Evolutionary conservation across 257 asterid genomes (phyloP).

Genomic region (Solanum chaucha): DNA sequence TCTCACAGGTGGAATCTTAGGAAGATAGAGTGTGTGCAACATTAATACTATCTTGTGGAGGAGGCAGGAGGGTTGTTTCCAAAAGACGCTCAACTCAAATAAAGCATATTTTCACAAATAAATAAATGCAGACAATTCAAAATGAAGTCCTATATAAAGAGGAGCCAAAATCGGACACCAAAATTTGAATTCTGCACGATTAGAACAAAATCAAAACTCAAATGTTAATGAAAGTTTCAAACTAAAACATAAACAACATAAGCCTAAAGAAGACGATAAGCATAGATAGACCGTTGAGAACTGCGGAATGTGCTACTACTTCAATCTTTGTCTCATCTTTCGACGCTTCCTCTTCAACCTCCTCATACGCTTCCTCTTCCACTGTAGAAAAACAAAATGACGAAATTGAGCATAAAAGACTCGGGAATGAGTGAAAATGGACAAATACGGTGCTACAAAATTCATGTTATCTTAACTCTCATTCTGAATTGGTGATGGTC

Average conservation of each 20-base stretch:
- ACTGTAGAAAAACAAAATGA: slow-evolving; percentile 1
- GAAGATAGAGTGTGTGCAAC: no score
- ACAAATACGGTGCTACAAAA: neutral
- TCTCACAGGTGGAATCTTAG: no score
- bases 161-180: neutral
- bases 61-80: no score
- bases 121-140: neutral
- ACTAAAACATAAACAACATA: no score
- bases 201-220: neutral
- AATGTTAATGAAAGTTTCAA: no score
- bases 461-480: neutral
- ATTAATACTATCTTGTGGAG: no score
- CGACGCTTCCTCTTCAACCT: slow-evolving; percentile 50
- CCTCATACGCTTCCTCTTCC: slow-evolving; percentile 52
- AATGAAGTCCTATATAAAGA: neutral
- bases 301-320: slow-evolving; percentile 6
- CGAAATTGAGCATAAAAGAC: neutral
- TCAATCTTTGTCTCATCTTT: slow-evolving; percentile 49
- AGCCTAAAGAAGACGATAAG: neutral
- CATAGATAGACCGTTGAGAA: neutral
- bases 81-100: no score
- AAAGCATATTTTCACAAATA: neutral
- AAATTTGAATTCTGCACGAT: neutral
- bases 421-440: neutral
- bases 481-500: neutral